A percentile compares a stretch with the other conserved stretches of the same genome.
Conservation (phyloP, 345 rosid species). For the Camelina neglecta region DNA sequence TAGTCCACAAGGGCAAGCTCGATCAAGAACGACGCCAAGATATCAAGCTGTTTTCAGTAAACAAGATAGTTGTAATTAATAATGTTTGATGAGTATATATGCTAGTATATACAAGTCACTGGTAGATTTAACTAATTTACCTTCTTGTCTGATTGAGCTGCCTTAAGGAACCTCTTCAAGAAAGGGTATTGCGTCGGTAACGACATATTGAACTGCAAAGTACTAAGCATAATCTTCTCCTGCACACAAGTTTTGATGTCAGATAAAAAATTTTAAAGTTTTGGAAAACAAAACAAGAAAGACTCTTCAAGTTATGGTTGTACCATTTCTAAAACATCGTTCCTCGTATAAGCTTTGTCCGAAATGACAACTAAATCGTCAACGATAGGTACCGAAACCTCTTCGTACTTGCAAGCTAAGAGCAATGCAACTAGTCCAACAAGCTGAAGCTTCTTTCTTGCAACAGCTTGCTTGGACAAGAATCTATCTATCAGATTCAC, state of each 20-base stretch:
- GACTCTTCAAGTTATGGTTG: neutral
- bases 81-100: neutral
- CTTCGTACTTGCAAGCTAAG: constrained; percentile 71
- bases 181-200: constrained; percentile 83
- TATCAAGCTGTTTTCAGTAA: constrained; percentile 47
- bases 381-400: constrained; percentile 58
- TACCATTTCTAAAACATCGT: constrained; percentile 64
- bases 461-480: constrained; percentile 47
- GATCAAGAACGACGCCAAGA: constrained; percentile 70
- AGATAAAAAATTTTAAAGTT: neutral
- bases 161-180: constrained; percentile 79
- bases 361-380: constrained; percentile 58
- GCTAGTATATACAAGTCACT: neutral
- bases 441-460: constrained; percentile 60
- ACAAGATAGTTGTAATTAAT: neutral
- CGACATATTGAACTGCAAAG: constrained; percentile 80
- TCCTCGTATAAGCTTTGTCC: constrained; percentile 52
- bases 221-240: constrained; percentile 77
- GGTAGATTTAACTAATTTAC: constrained; percentile 30
- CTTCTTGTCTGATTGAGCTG: constrained; percentile 83
- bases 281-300: constrained; percentile 4
- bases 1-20: constrained; percentile 89
- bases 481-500: constrained; percentile 65
- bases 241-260: constrained; percentile 6
- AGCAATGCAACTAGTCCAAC: constrained; percentile 79